Evolutionary conservation across 148 eudicot genomes (phyloP).

Genomic region (Amaranthus palmeri): DNA sequence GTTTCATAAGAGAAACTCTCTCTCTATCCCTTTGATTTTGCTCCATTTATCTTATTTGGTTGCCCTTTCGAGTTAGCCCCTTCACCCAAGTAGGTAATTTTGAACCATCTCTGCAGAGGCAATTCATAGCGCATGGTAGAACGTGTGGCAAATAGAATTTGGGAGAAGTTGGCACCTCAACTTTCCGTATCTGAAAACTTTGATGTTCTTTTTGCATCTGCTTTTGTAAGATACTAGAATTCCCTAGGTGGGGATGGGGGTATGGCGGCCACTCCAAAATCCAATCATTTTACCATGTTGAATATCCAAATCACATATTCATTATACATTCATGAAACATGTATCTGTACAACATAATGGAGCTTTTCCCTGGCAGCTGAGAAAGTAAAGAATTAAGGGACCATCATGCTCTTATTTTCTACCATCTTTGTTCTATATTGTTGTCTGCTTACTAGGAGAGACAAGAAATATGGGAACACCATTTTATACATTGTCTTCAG

Average conservation of each 20-base stretch:
- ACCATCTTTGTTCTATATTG: neutral
- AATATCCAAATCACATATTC: neutral
- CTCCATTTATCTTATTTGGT: too few relatives aligned
- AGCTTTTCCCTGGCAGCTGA: neutral
- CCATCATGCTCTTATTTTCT: neutral
- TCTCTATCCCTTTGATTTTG: too few relatives aligned
- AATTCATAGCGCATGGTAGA: too few relatives aligned
- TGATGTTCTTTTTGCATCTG: neutral
- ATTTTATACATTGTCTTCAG: neutral
- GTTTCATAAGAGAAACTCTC: too few relatives aligned
- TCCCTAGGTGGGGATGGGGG: neutral
- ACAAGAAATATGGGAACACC: neutral
- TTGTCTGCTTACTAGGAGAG: neutral
- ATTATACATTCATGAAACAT: neutral
- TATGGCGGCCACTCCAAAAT: neutral
- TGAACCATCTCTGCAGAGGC: too few relatives aligned
- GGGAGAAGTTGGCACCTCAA: too few relatives aligned
- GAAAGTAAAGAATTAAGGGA: neutral
- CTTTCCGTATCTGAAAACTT: too few relatives aligned
- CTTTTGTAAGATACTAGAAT: neutral
- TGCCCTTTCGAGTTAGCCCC: too few relatives aligned
- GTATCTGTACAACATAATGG: slow-evolving; percentile 1
- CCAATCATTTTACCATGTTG: neutral
- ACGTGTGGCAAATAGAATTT: too few relatives aligned
- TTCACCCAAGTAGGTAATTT: too few relatives aligned